Evolutionary conservation across 345 rosid species (phyloP), one percentile per base, ranked within the genome.

Genomic region (Rhizophora mangle): DNA sequence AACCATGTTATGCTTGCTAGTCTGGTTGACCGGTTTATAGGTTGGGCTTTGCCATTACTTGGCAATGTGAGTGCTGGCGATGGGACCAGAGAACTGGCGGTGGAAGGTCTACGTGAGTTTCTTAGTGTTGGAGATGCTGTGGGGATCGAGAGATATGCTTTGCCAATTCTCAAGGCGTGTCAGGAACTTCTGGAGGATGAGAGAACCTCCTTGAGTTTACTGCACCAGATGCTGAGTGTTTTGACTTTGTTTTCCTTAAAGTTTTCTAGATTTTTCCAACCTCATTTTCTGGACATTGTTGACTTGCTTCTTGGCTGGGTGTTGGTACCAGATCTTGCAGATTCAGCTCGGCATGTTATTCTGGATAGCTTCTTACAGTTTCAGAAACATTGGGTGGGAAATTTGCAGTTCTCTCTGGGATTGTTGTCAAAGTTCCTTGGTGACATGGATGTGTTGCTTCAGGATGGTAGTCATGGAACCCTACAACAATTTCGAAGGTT

Each of bases 261-360:
- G 74, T 90, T 93, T 69, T 77, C 78, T 34, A 67, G 89, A 76
- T 67, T 85, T 73, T 93, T 93, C 72, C 97, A 93, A 70, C 96
- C 97, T 63, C 93, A 90, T 89, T 90, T 93, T 77, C 88, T 87
- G 65, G 96, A 93, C 68, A 83, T 93, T 64, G 79, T 93, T 75
- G 98, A 93, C 85, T 76, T 93, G 75, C 94, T 90, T 79, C 96
- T 93, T 82, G 97, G 98, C 46, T 90, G 98, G 98, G 93, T 96
- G 21, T 73, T 93, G 84, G 83, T 89, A 53, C 93, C 94, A 1
- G 96, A 90, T 82, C 89, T 89, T 62, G 76, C 83, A 32, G 96
- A 87, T 62, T 72, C 93, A 20, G 98, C 86, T 65, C 83, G 96
- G 71, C 81, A 75, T 62, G 84, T 89, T 78, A 85, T 93, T 59